Base-by-base conservation (phyloP, 2,329 filamentous ascomycete species). In the Camillea tinctor region DNA sequence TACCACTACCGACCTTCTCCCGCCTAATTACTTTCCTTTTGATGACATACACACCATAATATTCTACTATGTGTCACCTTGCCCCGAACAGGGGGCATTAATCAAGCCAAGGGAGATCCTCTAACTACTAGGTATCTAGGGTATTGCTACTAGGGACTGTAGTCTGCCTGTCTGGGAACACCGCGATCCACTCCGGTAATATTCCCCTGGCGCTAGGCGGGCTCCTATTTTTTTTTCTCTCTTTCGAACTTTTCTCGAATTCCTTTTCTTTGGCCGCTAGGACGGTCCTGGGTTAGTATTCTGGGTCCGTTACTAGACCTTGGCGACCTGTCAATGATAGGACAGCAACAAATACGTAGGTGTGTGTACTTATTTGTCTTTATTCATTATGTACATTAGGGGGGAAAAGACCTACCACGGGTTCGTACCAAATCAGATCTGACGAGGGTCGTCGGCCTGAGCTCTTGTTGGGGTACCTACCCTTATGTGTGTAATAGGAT, bases 221-320 rank as follows among this genome's bases (percentile, higher is more conserved):
- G 59, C 64, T 59, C 60, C 64, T 63, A 64, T 67, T 44, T 59
- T 26, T 44, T 60, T 68, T 73, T 66, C 66, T 44, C 59, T 26
- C n/a, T 60, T 68, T 73, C 67, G 71, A 73, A 72, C 66, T 72
- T 70, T 74, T 73, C 71, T 73, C 68, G 72, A 74, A 74, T 69
- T 54, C 64, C 64, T 66, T 64, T 65, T 59, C 64, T 64, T 67
- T 66, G 62, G 40, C 54, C 49, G 49, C 49, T 50, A 50, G 51
- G 51, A 51, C 51, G 8, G 20, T 26, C 23, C 23, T 26, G 51
- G 51, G 11, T 30, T 17, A 19, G 17, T 21, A 19, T 13, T 8
- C 49, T 50, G 49, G 49, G 49, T 13, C 20, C 44, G 44, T 49
- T 21, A 9, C 44, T 49, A 21, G 49, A 50, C 19, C 21, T 22